Conservation (phyloP, 2,329 filamentous ascomycete species). For the Amesomyces nigricolor region DNA sequence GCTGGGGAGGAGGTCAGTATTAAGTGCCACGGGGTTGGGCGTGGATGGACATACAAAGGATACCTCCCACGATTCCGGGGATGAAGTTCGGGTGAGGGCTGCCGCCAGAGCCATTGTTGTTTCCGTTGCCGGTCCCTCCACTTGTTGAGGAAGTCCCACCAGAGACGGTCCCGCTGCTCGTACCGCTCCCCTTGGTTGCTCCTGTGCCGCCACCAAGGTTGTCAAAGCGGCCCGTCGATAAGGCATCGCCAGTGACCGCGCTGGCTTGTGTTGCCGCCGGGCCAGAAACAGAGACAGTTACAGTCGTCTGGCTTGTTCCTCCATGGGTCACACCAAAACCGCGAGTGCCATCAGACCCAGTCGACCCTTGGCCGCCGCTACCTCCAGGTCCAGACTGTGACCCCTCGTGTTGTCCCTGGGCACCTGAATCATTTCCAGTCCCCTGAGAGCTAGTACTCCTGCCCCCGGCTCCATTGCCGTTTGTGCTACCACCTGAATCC, state of each 20-base stretch:
- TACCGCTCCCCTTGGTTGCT: neutral
- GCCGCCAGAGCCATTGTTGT: neutral
- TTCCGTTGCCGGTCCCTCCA: neutral
- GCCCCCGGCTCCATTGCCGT: slow-evolving; percentile 1
- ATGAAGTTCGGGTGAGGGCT: slow-evolving; percentile 10
- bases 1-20: neutral
- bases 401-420: neutral
- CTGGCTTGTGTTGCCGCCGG: too few species aligned
- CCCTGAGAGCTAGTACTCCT: neutral
- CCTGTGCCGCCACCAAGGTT: neutral
- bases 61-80: slow-evolving; percentile 17
- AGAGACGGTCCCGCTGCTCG: neutral
- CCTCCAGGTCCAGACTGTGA: neutral
- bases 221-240: neutral
- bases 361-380: neutral
- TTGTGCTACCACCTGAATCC: neutral
- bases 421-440: neutral
- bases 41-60: slow-evolving; percentile 17
- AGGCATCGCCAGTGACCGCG: neutral
- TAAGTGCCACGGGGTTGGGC: neutral
- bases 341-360: neutral
- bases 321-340: neutral
- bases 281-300: neutral
- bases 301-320: neutral
- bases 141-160: neutral